These are phyloP conservation scores for Moesziomyces globuligerus DNA, from an alignment of 1,284 basidiomycete genomes.

Conservation along the genomic window DNA sequence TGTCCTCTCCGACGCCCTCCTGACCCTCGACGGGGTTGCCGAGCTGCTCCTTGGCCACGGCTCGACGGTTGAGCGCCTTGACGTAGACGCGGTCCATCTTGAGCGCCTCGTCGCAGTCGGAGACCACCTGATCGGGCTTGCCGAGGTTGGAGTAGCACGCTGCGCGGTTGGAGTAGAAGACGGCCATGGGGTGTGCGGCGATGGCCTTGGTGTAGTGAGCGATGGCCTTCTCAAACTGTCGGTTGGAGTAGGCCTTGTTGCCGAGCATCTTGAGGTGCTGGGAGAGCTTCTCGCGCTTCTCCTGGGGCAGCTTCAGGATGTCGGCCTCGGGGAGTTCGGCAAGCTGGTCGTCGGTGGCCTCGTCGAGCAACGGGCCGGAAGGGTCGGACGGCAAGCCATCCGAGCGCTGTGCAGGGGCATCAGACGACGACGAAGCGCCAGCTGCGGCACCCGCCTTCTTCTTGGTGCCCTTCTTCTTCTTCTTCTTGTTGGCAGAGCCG, in stretches of 20 bases:
- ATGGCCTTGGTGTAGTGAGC: constrained; percentile 81
- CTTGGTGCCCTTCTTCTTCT: constrained; percentile 63
- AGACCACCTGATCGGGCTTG: constrained; percentile 83
- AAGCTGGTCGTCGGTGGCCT: constrained; percentile 60
- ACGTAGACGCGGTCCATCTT: constrained; percentile 86
- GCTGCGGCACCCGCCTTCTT: constrained; percentile 36
- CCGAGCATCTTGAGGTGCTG: constrained; percentile 86
- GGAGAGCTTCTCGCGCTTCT: constrained; percentile 76
- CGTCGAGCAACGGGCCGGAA: constrained; percentile 62
- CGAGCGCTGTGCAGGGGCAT: constrained; percentile 26
- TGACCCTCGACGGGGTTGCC: constrained; percentile 77
- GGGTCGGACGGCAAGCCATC: constrained; percentile 33
- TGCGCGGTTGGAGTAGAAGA: constrained; percentile 96
- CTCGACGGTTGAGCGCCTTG: constrained; percentile 94
- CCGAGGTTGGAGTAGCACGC: constrained; percentile 95
- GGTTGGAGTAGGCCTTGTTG: constrained; percentile 85
- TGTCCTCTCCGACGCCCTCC: constrained; percentile 55
- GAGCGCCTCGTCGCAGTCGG: constrained; percentile 89
- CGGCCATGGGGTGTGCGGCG: constrained; percentile 89
- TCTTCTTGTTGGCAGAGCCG: constrained; percentile 33
- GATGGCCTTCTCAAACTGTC: constrained; percentile 81
- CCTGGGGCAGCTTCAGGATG: constrained; percentile 54
- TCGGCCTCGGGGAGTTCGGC: constrained; percentile 56
- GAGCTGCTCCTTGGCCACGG: constrained; percentile 83
- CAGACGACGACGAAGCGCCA: constrained; percentile 18